phyloP scores from a whole-genome alignment of 1,284 basidiomycete species.

The Termitomyces sp. region DNA sequence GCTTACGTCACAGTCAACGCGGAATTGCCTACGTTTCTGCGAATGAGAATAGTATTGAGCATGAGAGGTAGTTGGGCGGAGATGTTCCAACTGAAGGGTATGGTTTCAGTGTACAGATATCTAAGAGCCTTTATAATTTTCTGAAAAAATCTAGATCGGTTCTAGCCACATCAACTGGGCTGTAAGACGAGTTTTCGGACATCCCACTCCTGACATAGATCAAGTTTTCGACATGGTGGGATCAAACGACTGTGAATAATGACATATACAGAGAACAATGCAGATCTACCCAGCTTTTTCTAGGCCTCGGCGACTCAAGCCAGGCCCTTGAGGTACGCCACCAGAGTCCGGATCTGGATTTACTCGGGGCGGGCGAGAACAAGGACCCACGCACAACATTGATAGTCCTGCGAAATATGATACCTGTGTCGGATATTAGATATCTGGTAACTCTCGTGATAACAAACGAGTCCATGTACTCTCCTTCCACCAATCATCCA shows the following conservation, averaged over 20 bases:
- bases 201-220: background rate
- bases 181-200: background rate
- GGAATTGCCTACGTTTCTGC: slow-evolving; percentile 22
- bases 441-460: slow-evolving; percentile 82
- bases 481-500: slow-evolving; percentile 94
- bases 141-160: background rate
- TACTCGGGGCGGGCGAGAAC: background rate
- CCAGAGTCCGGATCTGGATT: background rate
- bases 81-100: background rate
- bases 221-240: background rate
- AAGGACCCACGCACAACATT: background rate
- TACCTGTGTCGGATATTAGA: slow-evolving; percentile 32
- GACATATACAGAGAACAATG: background rate
- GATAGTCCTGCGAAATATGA: background rate
- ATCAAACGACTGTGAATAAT: background rate
- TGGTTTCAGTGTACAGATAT: background rate
- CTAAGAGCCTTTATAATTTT: background rate
- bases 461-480: slow-evolving; percentile 84
- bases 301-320: background rate
- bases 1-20: background rate
- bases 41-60: slow-evolving; percentile 25
- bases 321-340: background rate
- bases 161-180: background rate
- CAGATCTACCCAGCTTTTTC: background rate
- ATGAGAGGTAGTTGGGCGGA: slow-evolving; percentile 10